phyloP scores from a whole-genome alignment of 1,284 basidiomycete genomes.

The Marasmius tenuissimus region DNA sequence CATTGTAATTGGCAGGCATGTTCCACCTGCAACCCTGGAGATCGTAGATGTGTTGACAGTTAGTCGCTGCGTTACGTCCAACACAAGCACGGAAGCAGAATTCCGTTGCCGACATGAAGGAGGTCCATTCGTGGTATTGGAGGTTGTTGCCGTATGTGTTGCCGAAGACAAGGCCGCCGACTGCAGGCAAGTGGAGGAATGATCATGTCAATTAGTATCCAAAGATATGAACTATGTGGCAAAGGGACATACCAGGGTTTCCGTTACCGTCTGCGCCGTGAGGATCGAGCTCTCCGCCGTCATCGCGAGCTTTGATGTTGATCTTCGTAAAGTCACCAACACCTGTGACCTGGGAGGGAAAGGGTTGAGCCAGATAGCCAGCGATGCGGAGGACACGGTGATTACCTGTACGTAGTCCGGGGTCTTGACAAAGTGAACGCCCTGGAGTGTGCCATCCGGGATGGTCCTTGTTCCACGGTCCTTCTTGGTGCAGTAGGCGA shows the following conservation, averaged over 20 bases:
- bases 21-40: conserved; percentile 59
- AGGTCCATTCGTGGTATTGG: conserved; percentile 58
- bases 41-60: conserved; percentile 59
- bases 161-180: conserved; percentile 62
- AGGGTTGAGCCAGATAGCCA: background rate
- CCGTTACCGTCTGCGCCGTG: conserved; percentile 49
- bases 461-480: conserved; percentile 67
- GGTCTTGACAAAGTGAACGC: conserved; percentile 67
- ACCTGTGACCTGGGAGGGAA: conserved; percentile 39
- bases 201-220: conserved; percentile 7
- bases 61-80: conserved; percentile 51
- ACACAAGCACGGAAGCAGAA: conserved; percentile 69
- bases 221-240: background rate
- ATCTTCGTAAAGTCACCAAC: conserved; percentile 68
- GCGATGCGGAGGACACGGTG: background rate
- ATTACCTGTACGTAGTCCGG: conserved; percentile 57
- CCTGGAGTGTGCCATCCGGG: conserved; percentile 59
- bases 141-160: conserved; percentile 46
- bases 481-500: conserved; percentile 76
- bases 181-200: conserved; percentile 19
- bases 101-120: conserved; percentile 50
- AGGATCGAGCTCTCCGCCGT: conserved; percentile 65
- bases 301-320: conserved; percentile 47
- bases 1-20: conserved; percentile 55
- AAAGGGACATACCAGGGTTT: background rate